Evolutionary conservation across 352 stramenopile genomes (phyloP).

Genomic region (Phytophthora sansomeana): DNA sequence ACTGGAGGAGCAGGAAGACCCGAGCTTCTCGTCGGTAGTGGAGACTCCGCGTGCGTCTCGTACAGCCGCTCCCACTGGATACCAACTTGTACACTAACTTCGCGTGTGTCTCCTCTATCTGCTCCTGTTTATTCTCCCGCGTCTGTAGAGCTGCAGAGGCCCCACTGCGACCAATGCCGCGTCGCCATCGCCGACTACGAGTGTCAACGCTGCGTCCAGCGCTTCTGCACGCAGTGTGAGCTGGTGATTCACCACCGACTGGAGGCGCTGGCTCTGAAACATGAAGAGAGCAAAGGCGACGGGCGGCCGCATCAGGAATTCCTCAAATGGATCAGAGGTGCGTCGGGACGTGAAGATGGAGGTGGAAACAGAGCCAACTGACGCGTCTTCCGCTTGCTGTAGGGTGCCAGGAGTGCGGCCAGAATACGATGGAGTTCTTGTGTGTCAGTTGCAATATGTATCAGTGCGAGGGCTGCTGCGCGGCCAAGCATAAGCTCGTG

Average conservation of each 20-base stretch:
- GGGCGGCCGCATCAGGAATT: slow-evolving; percentile 57
- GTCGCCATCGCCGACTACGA: slow-evolving; percentile 48
- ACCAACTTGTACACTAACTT: neutral
- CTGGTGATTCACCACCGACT: slow-evolving; percentile 48
- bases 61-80: neutral
- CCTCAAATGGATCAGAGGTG: slow-evolving; percentile 58
- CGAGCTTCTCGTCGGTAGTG: slow-evolving; percentile 44
- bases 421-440: slow-evolving; percentile 56
- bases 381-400: slow-evolving; percentile 5
- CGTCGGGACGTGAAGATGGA: neutral
- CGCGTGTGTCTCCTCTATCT: slow-evolving; percentile 1
- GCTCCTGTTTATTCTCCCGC: neutral
- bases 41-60: slow-evolving; percentile 42
- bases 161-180: slow-evolving; percentile 48
- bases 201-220: slow-evolving; percentile 53
- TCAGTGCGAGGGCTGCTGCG: slow-evolving; percentile 71
- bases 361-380: neutral
- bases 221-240: slow-evolving; percentile 62
- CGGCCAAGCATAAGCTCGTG: slow-evolving; percentile 38
- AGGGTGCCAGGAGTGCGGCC: slow-evolving; percentile 67
- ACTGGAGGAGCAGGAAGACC: slow-evolving; percentile 46
- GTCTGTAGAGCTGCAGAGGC: slow-evolving; percentile 54
- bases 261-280: slow-evolving; percentile 27
- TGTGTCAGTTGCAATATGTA: slow-evolving; percentile 62
- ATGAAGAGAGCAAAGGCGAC: slow-evolving; percentile 57